Evolutionary conservation across 176 grass and related monocot genomes (phyloP), one percentile per base, ranked within the genome.

Genomic region (Tillandsia leiboldiana): DNA sequence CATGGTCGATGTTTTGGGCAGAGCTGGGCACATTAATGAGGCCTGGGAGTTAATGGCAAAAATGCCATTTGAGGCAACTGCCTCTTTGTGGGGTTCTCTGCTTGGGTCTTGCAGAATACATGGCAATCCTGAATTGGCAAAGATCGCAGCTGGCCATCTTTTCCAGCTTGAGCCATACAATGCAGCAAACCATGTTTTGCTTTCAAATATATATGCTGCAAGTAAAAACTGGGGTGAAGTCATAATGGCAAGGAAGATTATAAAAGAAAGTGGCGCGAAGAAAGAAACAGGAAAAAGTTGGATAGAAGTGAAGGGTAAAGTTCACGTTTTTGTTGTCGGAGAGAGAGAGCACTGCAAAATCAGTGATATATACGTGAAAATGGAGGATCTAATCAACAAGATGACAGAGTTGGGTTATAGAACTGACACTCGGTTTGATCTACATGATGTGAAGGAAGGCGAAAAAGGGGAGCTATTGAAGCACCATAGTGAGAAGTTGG

Each of bases 131-230:
- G 47, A 50, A 75, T 71, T 88, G 70, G 89, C 85, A 58, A 77
- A 68, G 80, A 49, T 83, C 27, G 82, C 85, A 75, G 82, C 79
- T 70, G 69, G 80, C 33, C 76, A 83, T 26, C 89, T 91, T 85
- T 91, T 88, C 64, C 67, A 72, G 68, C 79, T 91, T 72, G 89
- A 88, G 69, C 89, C 85, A 66, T 56, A 80, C 17, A 91, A 91
- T 70, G 82, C 69, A 72, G 85, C 66, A 72, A 88, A 85, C 50
- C 82, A 80, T 87, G 67, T 82, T 83, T 80, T 91, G 73, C 79
- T 91, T 48, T 85, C 82, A 59, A 73, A 91, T 79, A 74, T 82
- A 82, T 91, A 83, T 83, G 89, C 89, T 66, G 66, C 73, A 51
- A 75, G 73, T 2, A 54, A 75, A 79, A 87, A 61, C 67, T 85